A percentile compares a stretch with the other conserved stretches of the same genome.
These are phyloP conservation scores for Stenocarpella maydis DNA, from an alignment of 2,329 filamentous ascomycete genomes.

Conservation along the genomic window DNA sequence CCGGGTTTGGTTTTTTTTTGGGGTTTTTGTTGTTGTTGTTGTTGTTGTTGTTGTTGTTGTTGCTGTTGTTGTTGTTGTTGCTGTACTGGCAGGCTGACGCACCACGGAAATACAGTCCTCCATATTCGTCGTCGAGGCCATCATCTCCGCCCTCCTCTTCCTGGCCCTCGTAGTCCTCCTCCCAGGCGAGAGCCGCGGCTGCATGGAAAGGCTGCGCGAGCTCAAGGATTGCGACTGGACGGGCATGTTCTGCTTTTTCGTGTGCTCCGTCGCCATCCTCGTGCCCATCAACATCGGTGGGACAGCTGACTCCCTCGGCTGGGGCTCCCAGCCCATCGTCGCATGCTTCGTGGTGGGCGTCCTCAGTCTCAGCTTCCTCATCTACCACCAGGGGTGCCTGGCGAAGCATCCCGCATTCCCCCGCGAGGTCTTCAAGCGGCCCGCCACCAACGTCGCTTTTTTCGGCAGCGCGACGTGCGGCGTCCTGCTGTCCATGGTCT, in stretches of 20 bases:
- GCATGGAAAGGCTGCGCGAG: neutral
- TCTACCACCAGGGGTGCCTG: slow-evolving; percentile 23
- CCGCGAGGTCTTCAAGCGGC: slow-evolving; percentile 14
- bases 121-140: slow-evolving; percentile 25
- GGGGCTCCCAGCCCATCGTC: slow-evolving; percentile 4
- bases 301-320: neutral
- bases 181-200: neutral
- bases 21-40: too few relatives aligned
- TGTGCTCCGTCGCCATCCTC: slow-evolving; percentile 21
- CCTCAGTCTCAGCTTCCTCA: slow-evolving; percentile 7
- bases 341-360: neutral
- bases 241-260: slow-evolving; percentile 29
- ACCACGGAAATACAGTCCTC: neutral
- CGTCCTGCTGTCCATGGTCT: slow-evolving; percentile 27
- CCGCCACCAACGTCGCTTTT: slow-evolving; percentile 26
- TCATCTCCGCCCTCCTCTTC: neutral
- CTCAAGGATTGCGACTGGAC: slow-evolving; percentile 31
- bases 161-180: slow-evolving; percentile 1
- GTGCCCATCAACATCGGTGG: slow-evolving; percentile 34
- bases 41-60: too few relatives aligned
- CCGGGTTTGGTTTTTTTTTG: too few relatives aligned
- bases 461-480: slow-evolving; percentile 24
- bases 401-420: slow-evolving; percentile 28
- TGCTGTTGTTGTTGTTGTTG: too few relatives aligned
- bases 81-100: too few relatives aligned